phyloP scores from a whole-genome alignment of 2,329 filamentous ascomycete genomes.

The Diaporthe amygdali region DNA sequence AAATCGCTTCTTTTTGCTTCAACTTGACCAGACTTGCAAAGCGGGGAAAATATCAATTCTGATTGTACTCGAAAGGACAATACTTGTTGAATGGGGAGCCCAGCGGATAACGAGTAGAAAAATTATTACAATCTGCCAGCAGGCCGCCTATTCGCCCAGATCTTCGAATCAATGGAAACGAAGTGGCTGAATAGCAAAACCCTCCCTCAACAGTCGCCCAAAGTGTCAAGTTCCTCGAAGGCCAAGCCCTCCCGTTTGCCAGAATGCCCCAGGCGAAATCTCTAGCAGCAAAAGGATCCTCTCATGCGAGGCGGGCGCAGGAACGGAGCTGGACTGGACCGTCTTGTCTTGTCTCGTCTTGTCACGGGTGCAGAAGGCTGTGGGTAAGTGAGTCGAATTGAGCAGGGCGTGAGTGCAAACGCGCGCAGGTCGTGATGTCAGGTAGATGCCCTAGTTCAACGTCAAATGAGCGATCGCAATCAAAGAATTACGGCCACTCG shows the following conservation, averaged over 20 bases:
- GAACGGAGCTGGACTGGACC: background rate
- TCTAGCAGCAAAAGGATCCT: slow-evolving; percentile 20
- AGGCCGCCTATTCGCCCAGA: slow-evolving; percentile 30
- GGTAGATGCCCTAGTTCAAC: background rate
- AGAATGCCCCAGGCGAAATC: slow-evolving; percentile 25
- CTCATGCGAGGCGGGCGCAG: slow-evolving; percentile 1
- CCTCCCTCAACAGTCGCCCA: slow-evolving; percentile 25
- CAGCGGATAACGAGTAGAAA: slow-evolving; percentile 35
- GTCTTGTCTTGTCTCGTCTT: background rate
- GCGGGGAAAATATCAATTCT: slow-evolving; percentile 55
- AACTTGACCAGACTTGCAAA: slow-evolving; percentile 35
- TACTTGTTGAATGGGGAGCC: slow-evolving; percentile 34
- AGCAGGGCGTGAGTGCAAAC: background rate
- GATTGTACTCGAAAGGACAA: slow-evolving; percentile 50
- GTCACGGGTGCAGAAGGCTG: slow-evolving; percentile 8
- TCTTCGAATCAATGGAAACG: slow-evolving; percentile 24
- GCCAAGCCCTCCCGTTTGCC: slow-evolving; percentile 26
- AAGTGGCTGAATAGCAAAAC: slow-evolving; percentile 32
- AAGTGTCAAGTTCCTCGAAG: slow-evolving; percentile 21
- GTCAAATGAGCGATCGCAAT: slow-evolving; percentile 1
- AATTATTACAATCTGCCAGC: slow-evolving; percentile 41
- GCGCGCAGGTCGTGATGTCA: background rate
- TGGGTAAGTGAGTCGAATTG: slow-evolving; percentile 6
- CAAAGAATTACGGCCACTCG: background rate
- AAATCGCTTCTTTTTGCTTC: slow-evolving; percentile 32